Base-by-base conservation (phyloP, 768 basidiomycete species). In the Lentinus tigrinus region DNA sequence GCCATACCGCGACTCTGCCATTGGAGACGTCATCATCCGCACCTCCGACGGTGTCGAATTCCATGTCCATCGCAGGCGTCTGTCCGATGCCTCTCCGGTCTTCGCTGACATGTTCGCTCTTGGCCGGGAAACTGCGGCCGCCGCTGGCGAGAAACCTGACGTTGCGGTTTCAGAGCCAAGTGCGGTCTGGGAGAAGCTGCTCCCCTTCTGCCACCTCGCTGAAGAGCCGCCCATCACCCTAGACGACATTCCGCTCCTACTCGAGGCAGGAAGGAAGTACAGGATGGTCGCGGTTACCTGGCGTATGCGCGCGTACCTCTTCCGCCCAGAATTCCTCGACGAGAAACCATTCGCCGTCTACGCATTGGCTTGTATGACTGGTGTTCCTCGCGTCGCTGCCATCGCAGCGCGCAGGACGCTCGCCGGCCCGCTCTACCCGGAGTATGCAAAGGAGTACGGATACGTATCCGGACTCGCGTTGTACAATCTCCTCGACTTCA, bases 31-130 rank as follows among this genome's bases (percentile, higher is more conserved):
- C 26, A 47, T 56, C n/a, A 37, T 61, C 3, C 54, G 54, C 24
- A 36, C 51, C 13, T 61, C 55, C 36, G 60, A 61, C 14, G 36
- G 37, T 1, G 38, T 36, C 31, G 39, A 27, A 11, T 52, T 55
- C 31, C n/a, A 46, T 13, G 52, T 72, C 13, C 72, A 73, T 61
- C 72, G 63, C 14, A 57, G 64, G 8, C 69, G 74, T 44, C 69
- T 74, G 27, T 64, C 69, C 11, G 65, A 72, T 17, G 66, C 72
- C 1, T 76, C 74, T 5, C 67, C 70, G 0, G 61, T 71, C 59
- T 78, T 75, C 56, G 60, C 65, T 24, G 57, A 66, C 24, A 64
- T 78, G 54, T 72, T 75, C 47, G 34, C 58, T 14, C 51, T 72
- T 9, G 68, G 70, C 2, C 66, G 72, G 40, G 46, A 70, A 2